Evolutionary conservation across 805 yeast genomes (phyloP).

Genomic region (Cyberlindnera galapagoensis): DNA sequence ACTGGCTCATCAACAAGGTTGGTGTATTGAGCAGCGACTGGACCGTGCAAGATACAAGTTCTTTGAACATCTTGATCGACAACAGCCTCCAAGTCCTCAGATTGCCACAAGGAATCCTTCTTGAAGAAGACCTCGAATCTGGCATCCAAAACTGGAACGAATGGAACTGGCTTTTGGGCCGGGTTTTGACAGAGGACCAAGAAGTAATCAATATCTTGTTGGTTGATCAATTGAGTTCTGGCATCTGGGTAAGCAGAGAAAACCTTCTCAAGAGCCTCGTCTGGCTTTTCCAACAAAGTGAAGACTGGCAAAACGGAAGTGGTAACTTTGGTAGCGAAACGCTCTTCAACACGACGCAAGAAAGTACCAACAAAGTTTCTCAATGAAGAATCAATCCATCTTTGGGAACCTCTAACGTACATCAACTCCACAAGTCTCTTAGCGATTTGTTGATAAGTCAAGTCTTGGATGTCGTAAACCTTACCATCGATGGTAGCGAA

Average conservation of each 20-base stretch:
- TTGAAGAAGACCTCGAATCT: slow-evolving; percentile 94
- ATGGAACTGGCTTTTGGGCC: slow-evolving; percentile 94
- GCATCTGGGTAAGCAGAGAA: slow-evolving; percentile 69
- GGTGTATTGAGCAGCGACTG: slow-evolving; percentile 94
- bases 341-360: slow-evolving; percentile 94
- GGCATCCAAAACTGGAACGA: slow-evolving; percentile 91
- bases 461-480: slow-evolving; percentile 85
- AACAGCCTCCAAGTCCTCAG: slow-evolving; percentile 94
- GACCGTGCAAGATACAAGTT: slow-evolving; percentile 98
- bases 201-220: slow-evolving; percentile 94
- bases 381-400: slow-evolving; percentile 86
- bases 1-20: slow-evolving; percentile 87
- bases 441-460: slow-evolving; percentile 93
- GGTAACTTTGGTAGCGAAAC: slow-evolving; percentile 59
- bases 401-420: slow-evolving; percentile 66
- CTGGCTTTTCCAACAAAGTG: slow-evolving; percentile 63
- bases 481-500: slow-evolving; percentile 70
- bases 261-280: slow-evolving; percentile 48
- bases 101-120: slow-evolving; percentile 99
- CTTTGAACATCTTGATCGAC: slow-evolving; percentile 94
- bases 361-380: slow-evolving; percentile 83
- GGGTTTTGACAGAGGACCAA: slow-evolving; percentile 78
- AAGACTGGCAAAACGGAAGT: slow-evolving; percentile 72
- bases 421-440: slow-evolving; percentile 80
- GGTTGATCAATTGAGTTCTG: slow-evolving; percentile 75